These are phyloP conservation scores for Lentinula sp. DNA, from an alignment of 768 basidiomycete genomes.

Conservation along the genomic window DNA sequence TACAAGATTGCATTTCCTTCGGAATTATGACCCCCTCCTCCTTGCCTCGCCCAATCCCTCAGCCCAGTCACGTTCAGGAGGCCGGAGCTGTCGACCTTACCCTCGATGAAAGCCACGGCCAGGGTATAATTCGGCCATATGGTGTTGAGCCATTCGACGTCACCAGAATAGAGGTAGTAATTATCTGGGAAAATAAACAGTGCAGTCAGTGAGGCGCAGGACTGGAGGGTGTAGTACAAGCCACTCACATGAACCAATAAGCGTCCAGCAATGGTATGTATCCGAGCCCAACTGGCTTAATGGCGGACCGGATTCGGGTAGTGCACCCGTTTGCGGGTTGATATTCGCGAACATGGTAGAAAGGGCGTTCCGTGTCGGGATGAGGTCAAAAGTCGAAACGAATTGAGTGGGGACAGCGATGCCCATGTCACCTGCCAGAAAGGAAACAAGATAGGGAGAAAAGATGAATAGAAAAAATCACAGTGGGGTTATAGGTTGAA, in stretches of 20 bases:
- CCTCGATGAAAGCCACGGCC: constrained; percentile 47
- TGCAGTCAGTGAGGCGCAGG: too few relatives aligned
- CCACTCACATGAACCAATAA: constrained; percentile 45
- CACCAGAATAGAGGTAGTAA: constrained; percentile 52
- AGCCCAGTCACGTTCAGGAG: constrained; percentile 52
- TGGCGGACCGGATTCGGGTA: constrained; percentile 49
- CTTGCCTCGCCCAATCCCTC: constrained; percentile 52
- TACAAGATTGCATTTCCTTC: constrained; percentile 53
- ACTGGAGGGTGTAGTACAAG: background rate
- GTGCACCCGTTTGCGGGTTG: constrained; percentile 45
- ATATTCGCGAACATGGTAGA: constrained; percentile 53
- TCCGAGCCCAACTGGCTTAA: constrained; percentile 40
- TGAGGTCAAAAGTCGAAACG: constrained; percentile 54
- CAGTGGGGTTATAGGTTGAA: background rate
- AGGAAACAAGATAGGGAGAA: background rate
- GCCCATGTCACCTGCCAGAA: constrained; percentile 49
- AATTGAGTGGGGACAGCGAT: constrained; percentile 51
- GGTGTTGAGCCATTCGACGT: constrained; percentile 39
- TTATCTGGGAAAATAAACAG: constrained; percentile 30
- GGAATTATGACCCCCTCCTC: constrained; percentile 49
- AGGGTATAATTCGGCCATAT: constrained; percentile 54
- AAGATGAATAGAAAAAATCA: background rate
- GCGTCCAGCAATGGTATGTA: constrained; percentile 57
- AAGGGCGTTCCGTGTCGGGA: constrained; percentile 50
- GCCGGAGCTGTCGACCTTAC: constrained; percentile 42